Conservation (phyloP, 116 monocot genomes). For the Posidonia oceanica region DNA sequence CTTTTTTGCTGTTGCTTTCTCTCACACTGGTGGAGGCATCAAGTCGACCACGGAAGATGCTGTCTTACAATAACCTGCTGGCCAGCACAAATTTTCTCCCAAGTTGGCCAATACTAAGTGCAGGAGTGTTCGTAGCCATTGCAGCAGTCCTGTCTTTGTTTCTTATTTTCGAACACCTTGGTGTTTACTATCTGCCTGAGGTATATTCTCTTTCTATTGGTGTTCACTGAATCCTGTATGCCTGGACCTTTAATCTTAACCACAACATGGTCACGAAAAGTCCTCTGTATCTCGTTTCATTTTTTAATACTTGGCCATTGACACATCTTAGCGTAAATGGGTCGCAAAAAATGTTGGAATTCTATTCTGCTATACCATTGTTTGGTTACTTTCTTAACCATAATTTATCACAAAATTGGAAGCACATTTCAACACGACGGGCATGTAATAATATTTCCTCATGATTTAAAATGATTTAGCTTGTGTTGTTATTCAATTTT, state of each 20-base stretch:
- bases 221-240: neutral
- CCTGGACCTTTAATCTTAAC: neutral
- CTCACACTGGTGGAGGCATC: slow-evolving; percentile 34
- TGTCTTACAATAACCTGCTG: slow-evolving; percentile 12
- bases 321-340: no score
- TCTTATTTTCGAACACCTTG: slow-evolving; percentile 80
- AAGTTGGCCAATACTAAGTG: slow-evolving; percentile 86
- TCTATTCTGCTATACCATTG: no score
- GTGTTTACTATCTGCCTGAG: slow-evolving; percentile 87
- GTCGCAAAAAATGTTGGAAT: no score
- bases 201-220: slow-evolving; percentile 19
- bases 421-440: neutral
- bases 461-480: neutral
- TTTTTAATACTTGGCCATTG: no score
- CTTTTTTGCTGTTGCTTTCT: slow-evolving; percentile 31
- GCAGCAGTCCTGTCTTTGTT: slow-evolving; percentile 66
- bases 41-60: slow-evolving; percentile 34
- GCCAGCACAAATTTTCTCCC: slow-evolving; percentile 3
- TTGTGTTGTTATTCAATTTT: neutral
- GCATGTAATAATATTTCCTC: neutral
- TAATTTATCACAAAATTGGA: no score
- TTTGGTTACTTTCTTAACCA: no score
- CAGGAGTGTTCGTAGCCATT: slow-evolving; percentile 68
- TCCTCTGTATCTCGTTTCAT: neutral
- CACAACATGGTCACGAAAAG: neutral